Conservation (phyloP, 176 grass and related monocot species). For the Eragrostis nindensis region DNA sequence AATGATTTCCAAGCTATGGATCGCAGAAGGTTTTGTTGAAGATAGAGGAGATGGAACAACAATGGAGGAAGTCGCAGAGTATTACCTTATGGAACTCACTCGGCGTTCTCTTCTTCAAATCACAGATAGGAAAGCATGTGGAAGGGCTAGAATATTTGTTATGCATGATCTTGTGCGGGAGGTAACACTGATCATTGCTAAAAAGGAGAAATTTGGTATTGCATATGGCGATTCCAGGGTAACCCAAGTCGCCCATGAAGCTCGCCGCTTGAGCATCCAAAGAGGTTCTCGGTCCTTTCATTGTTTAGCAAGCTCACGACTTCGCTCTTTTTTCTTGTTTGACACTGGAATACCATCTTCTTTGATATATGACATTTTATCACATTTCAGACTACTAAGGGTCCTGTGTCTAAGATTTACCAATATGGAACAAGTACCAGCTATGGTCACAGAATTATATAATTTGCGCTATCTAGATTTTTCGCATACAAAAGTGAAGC, state of each 20-base stretch:
- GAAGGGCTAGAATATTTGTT: slow-evolving; percentile 29
- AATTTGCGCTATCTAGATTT: slow-evolving; percentile 54
- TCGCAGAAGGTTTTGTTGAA: slow-evolving; percentile 52
- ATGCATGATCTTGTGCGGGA: slow-evolving; percentile 58
- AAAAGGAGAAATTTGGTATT: slow-evolving; percentile 37
- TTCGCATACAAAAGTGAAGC: slow-evolving; percentile 28
- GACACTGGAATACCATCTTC: slow-evolving; percentile 16
- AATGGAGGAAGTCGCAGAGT: slow-evolving; percentile 52
- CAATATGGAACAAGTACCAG: slow-evolving; percentile 42
- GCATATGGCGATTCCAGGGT: neutral
- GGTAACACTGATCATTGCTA: slow-evolving; percentile 10
- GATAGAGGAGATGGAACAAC: slow-evolving; percentile 45
- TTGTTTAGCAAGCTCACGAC: neutral
- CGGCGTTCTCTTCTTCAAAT: slow-evolving; percentile 42
- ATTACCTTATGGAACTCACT: slow-evolving; percentile 41
- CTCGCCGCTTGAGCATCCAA: slow-evolving; percentile 17
- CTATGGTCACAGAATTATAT: slow-evolving; percentile 31
- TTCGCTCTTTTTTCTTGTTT: slow-evolving; percentile 46
- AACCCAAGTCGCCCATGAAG: neutral
- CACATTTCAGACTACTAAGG: slow-evolving; percentile 47
- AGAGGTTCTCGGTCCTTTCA: slow-evolving; percentile 2
- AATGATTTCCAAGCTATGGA: slow-evolving; percentile 42
- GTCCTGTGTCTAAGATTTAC: slow-evolving; percentile 42
- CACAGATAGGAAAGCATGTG: slow-evolving; percentile 20
- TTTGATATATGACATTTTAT: slow-evolving; percentile 42